Evolutionary conservation across 2,329 filamentous ascomycete genomes (phyloP).

Genomic region (Diplodia mutila): DNA sequence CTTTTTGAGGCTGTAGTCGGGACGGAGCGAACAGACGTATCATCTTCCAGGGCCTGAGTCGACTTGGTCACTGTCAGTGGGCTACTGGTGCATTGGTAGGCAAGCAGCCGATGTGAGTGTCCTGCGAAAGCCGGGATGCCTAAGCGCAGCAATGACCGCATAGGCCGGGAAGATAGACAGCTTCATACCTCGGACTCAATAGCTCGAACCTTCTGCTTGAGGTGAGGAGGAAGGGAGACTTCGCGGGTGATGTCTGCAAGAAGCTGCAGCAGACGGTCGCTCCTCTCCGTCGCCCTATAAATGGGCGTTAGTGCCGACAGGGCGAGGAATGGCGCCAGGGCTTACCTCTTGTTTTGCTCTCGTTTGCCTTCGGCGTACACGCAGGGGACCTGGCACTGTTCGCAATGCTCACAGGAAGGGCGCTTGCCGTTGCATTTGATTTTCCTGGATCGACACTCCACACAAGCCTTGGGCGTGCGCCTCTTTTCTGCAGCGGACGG

Average conservation of each 20-base stretch:
- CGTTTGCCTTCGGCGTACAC: conserved; percentile 41
- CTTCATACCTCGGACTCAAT: conserved; percentile 19
- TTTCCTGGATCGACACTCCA: conserved; percentile 42
- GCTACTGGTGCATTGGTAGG: background rate
- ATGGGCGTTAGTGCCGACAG: conserved; percentile 26
- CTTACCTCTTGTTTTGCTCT: conserved; percentile 41
- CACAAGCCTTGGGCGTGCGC: conserved; percentile 39
- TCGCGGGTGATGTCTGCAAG: conserved; percentile 31
- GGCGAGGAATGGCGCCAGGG: background rate
- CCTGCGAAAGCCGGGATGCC: background rate
- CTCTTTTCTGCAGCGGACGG: conserved; percentile 30
- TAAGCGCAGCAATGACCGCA: background rate
- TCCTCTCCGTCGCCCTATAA: conserved; percentile 33
- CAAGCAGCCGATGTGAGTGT: background rate
- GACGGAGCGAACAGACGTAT: conserved; percentile 1
- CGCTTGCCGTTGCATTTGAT: conserved; percentile 43
- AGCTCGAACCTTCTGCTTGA: conserved; percentile 1
- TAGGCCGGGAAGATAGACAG: background rate
- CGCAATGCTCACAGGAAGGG: conserved; percentile 41
- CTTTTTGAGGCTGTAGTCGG: background rate
- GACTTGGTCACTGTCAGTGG: background rate
- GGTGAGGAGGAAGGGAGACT: conserved; percentile 28
- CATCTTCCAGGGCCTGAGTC: conserved; percentile 8
- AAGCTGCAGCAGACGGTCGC: conserved; percentile 37
- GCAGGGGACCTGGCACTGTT: conserved; percentile 35